Evolutionary conservation across 2,329 filamentous ascomycete species (phyloP).

Genomic region (Penicillium brasilianum): DNA sequence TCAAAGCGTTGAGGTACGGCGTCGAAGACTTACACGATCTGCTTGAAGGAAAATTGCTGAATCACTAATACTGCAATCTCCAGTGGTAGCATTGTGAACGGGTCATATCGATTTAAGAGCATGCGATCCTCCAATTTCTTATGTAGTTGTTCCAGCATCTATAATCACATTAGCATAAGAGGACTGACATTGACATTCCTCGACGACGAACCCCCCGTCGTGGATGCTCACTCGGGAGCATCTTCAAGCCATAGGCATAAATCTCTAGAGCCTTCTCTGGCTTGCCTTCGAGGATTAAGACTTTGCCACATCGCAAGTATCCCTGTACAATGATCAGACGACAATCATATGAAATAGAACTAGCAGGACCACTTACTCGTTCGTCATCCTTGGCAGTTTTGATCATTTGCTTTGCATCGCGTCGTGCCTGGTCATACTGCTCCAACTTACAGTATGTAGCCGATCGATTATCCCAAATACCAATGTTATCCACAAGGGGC

Average conservation of each 20-base stretch:
- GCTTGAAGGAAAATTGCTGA: conserved; percentile 57
- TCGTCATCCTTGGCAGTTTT: conserved; percentile 55
- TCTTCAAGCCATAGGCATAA: conserved; percentile 63
- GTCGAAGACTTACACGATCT: conserved; percentile 50
- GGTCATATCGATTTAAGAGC: conserved; percentile 47
- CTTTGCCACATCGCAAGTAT: conserved; percentile 61
- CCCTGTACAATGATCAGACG: conserved; percentile 43
- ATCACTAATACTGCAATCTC: conserved; percentile 60
- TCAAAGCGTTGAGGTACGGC: neutral
- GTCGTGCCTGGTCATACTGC: conserved; percentile 56
- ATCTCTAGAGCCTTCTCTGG: conserved; percentile 59
- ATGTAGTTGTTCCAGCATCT: conserved; percentile 54
- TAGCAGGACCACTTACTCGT: conserved; percentile 43
- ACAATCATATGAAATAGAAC: too few species aligned
- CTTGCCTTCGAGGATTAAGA: conserved; percentile 54
- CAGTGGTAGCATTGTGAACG: conserved; percentile 58
- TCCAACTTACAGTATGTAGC: conserved; percentile 60
- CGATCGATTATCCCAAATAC: conserved; percentile 60
- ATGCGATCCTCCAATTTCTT: conserved; percentile 49
- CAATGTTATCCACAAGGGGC: conserved; percentile 39
- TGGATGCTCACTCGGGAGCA: conserved; percentile 50
- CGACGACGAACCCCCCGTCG: conserved; percentile 33
- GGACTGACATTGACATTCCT: neutral
- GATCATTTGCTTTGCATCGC: conserved; percentile 64
- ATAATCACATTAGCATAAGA: neutral